Conservation (phyloP, 805 yeast genomes). For the Teunomyces kruisii region DNA sequence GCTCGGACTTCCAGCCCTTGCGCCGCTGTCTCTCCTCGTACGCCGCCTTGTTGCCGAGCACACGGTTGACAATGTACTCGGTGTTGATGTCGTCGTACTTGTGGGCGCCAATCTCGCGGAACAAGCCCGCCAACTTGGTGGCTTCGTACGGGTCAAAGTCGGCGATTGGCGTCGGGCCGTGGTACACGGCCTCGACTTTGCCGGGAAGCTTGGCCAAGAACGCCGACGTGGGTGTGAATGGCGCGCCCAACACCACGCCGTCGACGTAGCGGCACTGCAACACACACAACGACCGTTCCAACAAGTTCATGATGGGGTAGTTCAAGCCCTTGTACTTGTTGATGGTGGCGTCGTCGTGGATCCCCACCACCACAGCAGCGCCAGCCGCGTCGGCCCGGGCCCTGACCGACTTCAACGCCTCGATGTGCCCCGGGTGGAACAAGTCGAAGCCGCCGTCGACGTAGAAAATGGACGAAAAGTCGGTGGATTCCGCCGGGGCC, state of each 20-base stretch:
- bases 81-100: constrained; percentile 65
- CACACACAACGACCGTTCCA: constrained; percentile 84
- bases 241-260: constrained; percentile 72
- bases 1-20: constrained; percentile 77
- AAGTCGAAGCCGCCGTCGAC: constrained; percentile 88
- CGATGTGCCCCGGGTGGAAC: constrained; percentile 91
- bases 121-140: constrained; percentile 33
- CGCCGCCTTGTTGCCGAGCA: constrained; percentile 60
- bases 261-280: constrained; percentile 86
- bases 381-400: constrained; percentile 33
- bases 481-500: constrained; percentile 24
- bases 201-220: constrained; percentile 44
- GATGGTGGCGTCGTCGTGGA: constrained; percentile 59
- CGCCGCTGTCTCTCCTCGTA: constrained; percentile 85
- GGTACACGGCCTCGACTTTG: constrained; percentile 43
- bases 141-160: constrained; percentile 37
- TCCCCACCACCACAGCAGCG: constrained; percentile 63
- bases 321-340: constrained; percentile 58
- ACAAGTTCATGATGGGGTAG: constrained; percentile 82
- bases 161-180: constrained; percentile 54
- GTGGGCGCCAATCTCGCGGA: constrained; percentile 49
- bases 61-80: constrained; percentile 71
- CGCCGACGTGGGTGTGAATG: constrained; percentile 44
- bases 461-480: constrained; percentile 37
- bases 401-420: constrained; percentile 55